phyloP scores from a whole-genome alignment of 2,329 filamentous ascomycete genomes.

The Fusarium verticillioides region DNA sequence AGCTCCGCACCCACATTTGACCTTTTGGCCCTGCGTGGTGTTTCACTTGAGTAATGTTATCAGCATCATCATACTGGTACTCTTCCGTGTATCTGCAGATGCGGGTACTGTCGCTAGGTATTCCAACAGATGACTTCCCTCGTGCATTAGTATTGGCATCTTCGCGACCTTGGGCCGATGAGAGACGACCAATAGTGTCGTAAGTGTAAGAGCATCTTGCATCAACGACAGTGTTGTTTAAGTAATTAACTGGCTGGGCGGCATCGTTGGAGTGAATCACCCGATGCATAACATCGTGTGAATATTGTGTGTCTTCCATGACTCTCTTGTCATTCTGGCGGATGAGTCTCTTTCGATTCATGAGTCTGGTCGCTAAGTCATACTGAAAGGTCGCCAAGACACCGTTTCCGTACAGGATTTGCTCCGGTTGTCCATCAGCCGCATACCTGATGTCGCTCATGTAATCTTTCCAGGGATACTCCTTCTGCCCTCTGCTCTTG shows the following conservation, averaged over 20 bases:
- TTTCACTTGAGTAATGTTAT: not conserved
- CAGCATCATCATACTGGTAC: not conserved
- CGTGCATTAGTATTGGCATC: not conserved
- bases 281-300: not conserved
- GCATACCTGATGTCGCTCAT: not conserved
- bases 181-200: not conserved
- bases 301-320: not conserved
- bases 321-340: not conserved
- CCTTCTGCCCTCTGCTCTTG: not conserved
- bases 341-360: not conserved
- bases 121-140: not conserved
- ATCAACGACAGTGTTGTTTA: not conserved
- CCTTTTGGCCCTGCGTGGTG: not conserved
- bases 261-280: not conserved
- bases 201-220: not conserved
- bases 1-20: not conserved
- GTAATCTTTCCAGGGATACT: too few species aligned
- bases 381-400: not conserved
- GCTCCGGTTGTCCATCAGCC: not conserved
- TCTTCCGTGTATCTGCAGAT: not conserved
- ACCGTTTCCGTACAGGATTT: not conserved
- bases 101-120: not conserved
- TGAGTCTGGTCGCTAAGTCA: not conserved
- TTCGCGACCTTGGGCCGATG: not conserved
- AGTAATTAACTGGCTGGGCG: not conserved